Evolutionary conservation across 192 early-diverging fungal genomes (phyloP), one percentile per base, ranked within the genome.

Genomic region (Umbelopsis isabellina): DNA sequence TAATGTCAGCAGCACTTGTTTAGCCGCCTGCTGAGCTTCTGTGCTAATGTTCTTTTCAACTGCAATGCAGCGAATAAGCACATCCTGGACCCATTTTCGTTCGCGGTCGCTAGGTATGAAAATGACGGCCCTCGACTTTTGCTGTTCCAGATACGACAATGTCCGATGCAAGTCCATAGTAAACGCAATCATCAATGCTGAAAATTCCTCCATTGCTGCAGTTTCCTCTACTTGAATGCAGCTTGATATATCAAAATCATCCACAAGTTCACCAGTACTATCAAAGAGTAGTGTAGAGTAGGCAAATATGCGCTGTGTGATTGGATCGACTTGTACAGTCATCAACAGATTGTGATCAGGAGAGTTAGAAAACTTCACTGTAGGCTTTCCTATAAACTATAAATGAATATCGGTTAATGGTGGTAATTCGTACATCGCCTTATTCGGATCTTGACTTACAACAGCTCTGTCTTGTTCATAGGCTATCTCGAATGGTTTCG

Each of bases 311-410:
- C 55, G 55, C 5, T 61, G 55, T 35, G 30, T 35, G 1, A 35
- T 18, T 16, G 55, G 55, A 61, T 61, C 55, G 1, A 61, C 15
- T 61, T 37, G 55, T 4, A 35, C 25, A 25, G 27, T 61, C 1
- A 61, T 35, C 12, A 27, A 35, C 2, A 61, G 55, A 6, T 61
- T 30, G 4, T 61, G 30, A 8, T 16, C 33, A 25, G 30, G 4
- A 18, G 55, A 61, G 33, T 61, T 30, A 18, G 55, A 30, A 25
- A 61, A 61, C 16, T 61, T 61, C 4, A 61, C 27, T 15, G 55
- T 61, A 2, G 55, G 11, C 15, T 61, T 61, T 11, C 55, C 55
- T 7, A 61, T 35, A 61, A 61, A 61, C 55, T 61, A 25, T n/a
- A 35, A 61, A 18, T 27, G 20, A 27, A 15, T 12, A 11, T 27